Evolutionary conservation across 2,329 filamentous ascomycete genomes (phyloP), one percentile per base, ranked within the genome.

Genomic region (Fusarium globosum): DNA sequence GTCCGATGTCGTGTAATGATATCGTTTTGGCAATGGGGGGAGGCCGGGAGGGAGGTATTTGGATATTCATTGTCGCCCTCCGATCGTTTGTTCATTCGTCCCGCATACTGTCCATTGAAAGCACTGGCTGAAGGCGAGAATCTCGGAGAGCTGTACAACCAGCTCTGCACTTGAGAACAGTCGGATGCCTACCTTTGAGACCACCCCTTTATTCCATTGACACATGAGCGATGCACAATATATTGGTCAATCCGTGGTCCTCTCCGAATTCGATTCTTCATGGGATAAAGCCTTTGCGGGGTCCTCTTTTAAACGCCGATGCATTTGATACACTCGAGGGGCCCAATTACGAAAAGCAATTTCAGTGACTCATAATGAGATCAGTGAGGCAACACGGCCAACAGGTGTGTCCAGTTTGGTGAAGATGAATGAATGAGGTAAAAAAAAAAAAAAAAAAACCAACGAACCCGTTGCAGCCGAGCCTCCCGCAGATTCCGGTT

Each of bases 401-500:
- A 18, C 21, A 45, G 10, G 20, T 11, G 16, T 38, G 30, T 42
- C 36, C 23, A 26, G 14, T 20, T 20, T 20, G 18, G 26, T 46
- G 30, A 43, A 42, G 30, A 52, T 26, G 38, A 36, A 33, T 9
- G 58, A 49, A 60, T 28, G 35, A 41, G 48, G 21, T 23, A 26
- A 36, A 30, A 30, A 62, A 35, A 30, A 62, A 48, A 33, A 38
- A 38, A 36, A 56, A 30, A 20, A 20, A 53, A 55, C 12, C 28
- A 56, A 38, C 30, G 20, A 52, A 41, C 59, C 71, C 71, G 68
- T 73, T 68, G 48, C 46, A 75, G 69, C 72, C 72, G 72, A 75
- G 56, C 38, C 38, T 64, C 61, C 72, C 72, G 72, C 58, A 59
- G 64, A 61, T 65, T 75, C 71, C 71, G 71, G 67, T 51, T 58